Evolutionary conservation across 257 asterid species (phyloP).

Genomic region (Penstemon eatonii): DNA sequence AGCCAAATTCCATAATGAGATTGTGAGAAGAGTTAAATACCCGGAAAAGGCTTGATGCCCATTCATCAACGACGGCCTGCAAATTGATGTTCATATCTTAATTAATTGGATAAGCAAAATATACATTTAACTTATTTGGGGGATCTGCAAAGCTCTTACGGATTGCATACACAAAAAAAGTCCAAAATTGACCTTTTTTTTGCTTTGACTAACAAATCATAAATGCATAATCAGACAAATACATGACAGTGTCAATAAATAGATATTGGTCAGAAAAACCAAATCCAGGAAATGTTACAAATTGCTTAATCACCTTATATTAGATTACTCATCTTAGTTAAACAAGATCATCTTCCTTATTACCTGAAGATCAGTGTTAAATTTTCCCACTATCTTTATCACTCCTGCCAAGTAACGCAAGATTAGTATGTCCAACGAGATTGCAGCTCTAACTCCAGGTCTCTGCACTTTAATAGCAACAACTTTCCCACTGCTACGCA

Average conservation of each 20-base stretch:
- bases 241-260: conserved; percentile 11
- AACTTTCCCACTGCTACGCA: conserved; percentile 66
- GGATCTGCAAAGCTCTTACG: conserved; percentile 1
- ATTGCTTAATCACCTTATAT: not conserved
- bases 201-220: conserved; percentile 2
- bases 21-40: conserved; percentile 46
- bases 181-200: conserved; percentile 5
- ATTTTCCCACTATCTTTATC: conserved; percentile 67
- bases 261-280: not conserved
- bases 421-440: conserved; percentile 83
- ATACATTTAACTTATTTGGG: conserved; percentile 6
- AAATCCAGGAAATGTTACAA: conserved; percentile 17
- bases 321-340: not conserved
- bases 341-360: conserved; percentile 24
- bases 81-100: conserved; percentile 33
- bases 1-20: conserved; percentile 27
- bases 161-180: conserved; percentile 23
- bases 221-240: conserved; percentile 11
- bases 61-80: conserved; percentile 91
- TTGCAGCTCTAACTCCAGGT: conserved; percentile 98
- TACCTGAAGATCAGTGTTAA: conserved; percentile 96
- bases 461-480: conserved; percentile 98
- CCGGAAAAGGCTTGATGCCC: conserved; percentile 99
- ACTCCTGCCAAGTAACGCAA: conserved; percentile 82
- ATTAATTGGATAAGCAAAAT: conserved; percentile 20